These are phyloP conservation scores for Cardamine resedifolia DNA, from an alignment of 345 rosid species.

Conservation along the genomic window DNA sequence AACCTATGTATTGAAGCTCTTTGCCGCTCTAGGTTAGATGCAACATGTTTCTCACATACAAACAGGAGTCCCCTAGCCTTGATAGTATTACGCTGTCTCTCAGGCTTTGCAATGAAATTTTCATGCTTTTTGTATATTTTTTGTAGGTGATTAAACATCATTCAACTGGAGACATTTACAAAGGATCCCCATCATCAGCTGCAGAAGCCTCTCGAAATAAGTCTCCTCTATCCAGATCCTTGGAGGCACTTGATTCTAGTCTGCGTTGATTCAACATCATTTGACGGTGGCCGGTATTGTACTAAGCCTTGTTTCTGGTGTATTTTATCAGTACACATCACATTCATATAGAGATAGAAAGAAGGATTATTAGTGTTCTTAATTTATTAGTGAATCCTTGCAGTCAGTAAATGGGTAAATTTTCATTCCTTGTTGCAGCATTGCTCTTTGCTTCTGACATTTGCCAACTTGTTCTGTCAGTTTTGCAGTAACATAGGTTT, in stretches of 20 bases:
- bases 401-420: neutral
- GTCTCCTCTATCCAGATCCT: constrained; percentile 47
- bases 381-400: neutral
- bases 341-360: neutral
- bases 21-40: constrained; percentile 5
- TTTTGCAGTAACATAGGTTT: constrained; percentile 25
- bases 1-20: neutral
- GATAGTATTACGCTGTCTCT: neutral
- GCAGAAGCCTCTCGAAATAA: constrained; percentile 53
- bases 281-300: neutral
- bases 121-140: neutral
- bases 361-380: neutral
- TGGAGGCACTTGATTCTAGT: constrained; percentile 52
- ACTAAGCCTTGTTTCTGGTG: neutral
- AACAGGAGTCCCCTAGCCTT: neutral
- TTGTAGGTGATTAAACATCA: constrained; percentile 33
- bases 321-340: neutral
- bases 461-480: constrained; percentile 6
- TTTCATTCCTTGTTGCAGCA: neutral
- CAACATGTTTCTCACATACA: constrained; percentile 3
- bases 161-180: constrained; percentile 39
- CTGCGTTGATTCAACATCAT: constrained; percentile 8
- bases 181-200: constrained; percentile 49
- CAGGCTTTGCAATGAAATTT: neutral
- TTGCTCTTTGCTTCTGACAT: constrained; percentile 1